These are phyloP conservation scores for Lablab purpureus DNA, from an alignment of 306 rosid species.

Conservation along the genomic window DNA sequence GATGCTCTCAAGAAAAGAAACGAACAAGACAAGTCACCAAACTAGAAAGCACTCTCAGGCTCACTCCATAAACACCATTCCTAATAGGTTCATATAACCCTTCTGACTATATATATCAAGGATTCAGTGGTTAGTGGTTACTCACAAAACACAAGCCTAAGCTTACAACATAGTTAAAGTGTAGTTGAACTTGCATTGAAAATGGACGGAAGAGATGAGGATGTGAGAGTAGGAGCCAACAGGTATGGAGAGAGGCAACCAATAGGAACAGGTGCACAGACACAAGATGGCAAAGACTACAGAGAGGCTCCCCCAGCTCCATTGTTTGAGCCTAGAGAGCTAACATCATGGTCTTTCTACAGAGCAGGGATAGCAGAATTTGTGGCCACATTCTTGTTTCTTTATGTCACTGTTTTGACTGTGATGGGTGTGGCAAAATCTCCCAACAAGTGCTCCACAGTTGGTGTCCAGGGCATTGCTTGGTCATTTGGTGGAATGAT, in stretches of 20 bases:
- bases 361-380: slow-evolving; percentile 35
- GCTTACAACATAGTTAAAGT: background rate
- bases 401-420: slow-evolving; percentile 22
- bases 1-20: slow-evolving; percentile 20
- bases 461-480: slow-evolving; percentile 58
- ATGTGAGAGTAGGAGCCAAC: slow-evolving; percentile 52
- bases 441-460: slow-evolving; percentile 49
- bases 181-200: background rate
- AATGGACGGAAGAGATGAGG: slow-evolving; percentile 54
- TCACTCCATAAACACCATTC: slow-evolving; percentile 26
- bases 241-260: slow-evolving; percentile 50
- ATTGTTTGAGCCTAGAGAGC: slow-evolving; percentile 12
- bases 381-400: slow-evolving; percentile 32
- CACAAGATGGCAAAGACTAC: slow-evolving; percentile 44
- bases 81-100: background rate
- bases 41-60: background rate
- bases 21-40: background rate
- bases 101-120: background rate
- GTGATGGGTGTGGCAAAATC: slow-evolving; percentile 34
- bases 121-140: background rate
- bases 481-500: slow-evolving; percentile 64
- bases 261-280: slow-evolving; percentile 50
- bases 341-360: slow-evolving; percentile 33
- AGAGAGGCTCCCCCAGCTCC: slow-evolving; percentile 24
- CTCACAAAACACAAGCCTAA: slow-evolving; percentile 15